Evolutionary conservation across 768 basidiomycete genomes (phyloP), one percentile per base, ranked within the genome.

Genomic region (Lactifluus volemus): DNA sequence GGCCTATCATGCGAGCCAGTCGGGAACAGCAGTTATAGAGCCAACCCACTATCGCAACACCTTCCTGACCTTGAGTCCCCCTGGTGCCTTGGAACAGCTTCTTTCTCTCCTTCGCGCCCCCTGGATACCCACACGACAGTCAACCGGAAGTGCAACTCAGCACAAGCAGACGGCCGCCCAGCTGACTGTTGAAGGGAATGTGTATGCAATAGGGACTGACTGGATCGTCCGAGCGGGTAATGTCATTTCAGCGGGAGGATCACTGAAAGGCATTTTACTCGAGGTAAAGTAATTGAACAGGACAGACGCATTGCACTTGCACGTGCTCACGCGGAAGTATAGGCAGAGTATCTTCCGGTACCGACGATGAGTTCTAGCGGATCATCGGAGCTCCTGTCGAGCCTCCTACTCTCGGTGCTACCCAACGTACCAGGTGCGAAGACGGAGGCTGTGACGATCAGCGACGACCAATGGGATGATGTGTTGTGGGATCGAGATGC

Each of bases 261-360:
- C 81, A 6, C 77, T 87, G 4, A 89, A 84, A 68, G 89, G 89
- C n/a, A 89, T 92, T 86, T 76, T 92, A 44, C 75, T 92, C 30
- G 89, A 92, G 83, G 89, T 38, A 38, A 0, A 11, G 38, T 88
- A 60, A 32, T 29, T n/a, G 21, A 61, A 73, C 63, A 32, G 19
- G 34, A 45, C 38, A 5, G 53, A 57, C 50, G 58, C 42, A 34
- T 15, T 54, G 42, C 38, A 57, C 17, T 12, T 4, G 7, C 36
- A 47, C 55, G 15, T 36, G 15, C 41, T 64, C 21, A 57, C 30
- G 21, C 21, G 4, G 44, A 6, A 39, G 49, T 60, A 8, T 44
- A 90, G 89, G 89, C 88, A 7, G 89, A 92, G 70, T 92, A 92
- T 69, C 80, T 91, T 15, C 89, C 89, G 2, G 74, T 92, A 12